Evolutionary conservation across 2,329 filamentous ascomycete species (phyloP).

Genomic region (Ophiostoma perfectum): DNA sequence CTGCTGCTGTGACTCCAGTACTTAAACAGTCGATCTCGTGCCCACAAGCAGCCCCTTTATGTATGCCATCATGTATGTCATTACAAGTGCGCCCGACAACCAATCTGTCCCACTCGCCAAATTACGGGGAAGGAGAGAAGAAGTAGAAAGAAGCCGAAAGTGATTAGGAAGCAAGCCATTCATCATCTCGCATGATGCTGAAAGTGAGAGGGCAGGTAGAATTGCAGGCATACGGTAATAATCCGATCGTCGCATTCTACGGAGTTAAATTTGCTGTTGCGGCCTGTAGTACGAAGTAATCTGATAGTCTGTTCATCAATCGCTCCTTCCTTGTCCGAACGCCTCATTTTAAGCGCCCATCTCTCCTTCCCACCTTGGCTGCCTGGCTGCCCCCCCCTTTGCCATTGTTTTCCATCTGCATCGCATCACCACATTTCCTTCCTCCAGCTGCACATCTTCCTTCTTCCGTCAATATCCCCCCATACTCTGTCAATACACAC

Average conservation of each 20-base stretch:
- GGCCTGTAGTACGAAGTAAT: too few relatives aligned
- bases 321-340: neutral
- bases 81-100: neutral
- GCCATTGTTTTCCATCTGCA: neutral
- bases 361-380: neutral
- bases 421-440: too few relatives aligned
- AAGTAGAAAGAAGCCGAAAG: constrained; percentile 1
- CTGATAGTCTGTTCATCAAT: neutral
- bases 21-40: too few relatives aligned
- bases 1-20: too few relatives aligned
- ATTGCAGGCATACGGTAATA: too few relatives aligned
- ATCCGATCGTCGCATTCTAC: too few relatives aligned
- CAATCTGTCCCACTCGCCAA: neutral
- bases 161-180: neutral
- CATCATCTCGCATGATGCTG: neutral
- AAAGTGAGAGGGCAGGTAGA: too few relatives aligned
- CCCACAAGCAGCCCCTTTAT: neutral
- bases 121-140: neutral
- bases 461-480: too few relatives aligned
- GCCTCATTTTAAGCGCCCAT: neutral
- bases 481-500: too few relatives aligned
- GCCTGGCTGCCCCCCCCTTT: neutral
- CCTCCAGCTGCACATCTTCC: too few relatives aligned
- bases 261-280: too few relatives aligned
- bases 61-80: neutral